Percentiles rank a stretch among this genome's conserved stretches.
Evolutionary conservation across 495 filamentous ascomycete species (phyloP).

Genomic region (Bombardia bombarda): DNA sequence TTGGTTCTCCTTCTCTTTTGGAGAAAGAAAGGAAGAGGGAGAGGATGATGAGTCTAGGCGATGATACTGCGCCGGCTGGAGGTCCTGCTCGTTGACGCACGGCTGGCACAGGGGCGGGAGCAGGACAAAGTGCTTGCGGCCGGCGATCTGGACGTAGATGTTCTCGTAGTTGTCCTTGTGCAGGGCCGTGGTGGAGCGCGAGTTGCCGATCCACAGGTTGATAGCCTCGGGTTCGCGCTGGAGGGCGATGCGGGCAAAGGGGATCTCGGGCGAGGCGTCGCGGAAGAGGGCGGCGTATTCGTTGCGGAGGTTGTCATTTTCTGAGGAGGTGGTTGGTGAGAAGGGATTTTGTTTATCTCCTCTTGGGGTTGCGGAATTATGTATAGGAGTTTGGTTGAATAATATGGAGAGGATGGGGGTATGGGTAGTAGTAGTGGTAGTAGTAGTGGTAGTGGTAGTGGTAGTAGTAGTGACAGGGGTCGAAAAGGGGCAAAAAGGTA

Average conservation of each 20-base stretch:
- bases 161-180: conserved; percentile 81
- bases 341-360: not conserved
- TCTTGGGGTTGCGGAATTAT: not conserved
- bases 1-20: not conserved
- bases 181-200: conserved; percentile 52
- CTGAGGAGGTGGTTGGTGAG: no score
- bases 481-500: not conserved
- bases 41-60: not conserved
- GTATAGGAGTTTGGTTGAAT: not conserved
- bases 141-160: conserved; percentile 64
- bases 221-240: conserved; percentile 55
- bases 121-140: conserved; percentile 62
- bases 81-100: conserved; percentile 50
- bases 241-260: conserved; percentile 61
- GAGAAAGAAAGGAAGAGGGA: not conserved
- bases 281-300: conserved; percentile 55
- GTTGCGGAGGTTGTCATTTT: conserved; percentile 68
- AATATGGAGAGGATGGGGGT: not conserved
- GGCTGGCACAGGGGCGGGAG: conserved; percentile 56
- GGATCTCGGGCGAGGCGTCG: conserved; percentile 48
- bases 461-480: not conserved
- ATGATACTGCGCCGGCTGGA: conserved; percentile 48
- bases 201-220: conserved; percentile 75
- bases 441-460: no score
- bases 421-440: not conserved